These are phyloP conservation scores for Penicillium ochrochloron DNA, from an alignment of 495 filamentous ascomycete genomes.

Conservation along the genomic window DNA sequence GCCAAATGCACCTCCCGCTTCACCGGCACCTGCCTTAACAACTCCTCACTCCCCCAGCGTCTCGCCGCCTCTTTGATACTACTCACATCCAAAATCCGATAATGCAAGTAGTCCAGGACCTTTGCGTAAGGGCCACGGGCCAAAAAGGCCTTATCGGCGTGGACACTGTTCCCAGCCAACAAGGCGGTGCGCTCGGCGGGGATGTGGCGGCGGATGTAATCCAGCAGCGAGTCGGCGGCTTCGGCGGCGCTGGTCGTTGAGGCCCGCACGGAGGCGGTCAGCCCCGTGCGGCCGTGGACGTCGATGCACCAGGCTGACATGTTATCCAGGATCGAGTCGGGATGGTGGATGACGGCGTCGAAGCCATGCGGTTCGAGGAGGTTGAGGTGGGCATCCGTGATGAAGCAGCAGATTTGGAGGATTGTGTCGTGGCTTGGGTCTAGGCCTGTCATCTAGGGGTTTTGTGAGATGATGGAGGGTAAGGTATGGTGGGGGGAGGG, in stretches of 20 bases:
- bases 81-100: constrained; percentile 92
- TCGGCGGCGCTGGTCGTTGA: constrained; percentile 73
- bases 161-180: constrained; percentile 90
- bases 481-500: too few species aligned
- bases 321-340: constrained; percentile 66
- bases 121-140: constrained; percentile 69
- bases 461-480: constrained; percentile 1
- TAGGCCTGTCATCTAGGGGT: constrained; percentile 87
- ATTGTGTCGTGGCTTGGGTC: constrained; percentile 78
- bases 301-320: constrained; percentile 78
- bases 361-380: constrained; percentile 78
- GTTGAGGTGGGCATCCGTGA: constrained; percentile 79
- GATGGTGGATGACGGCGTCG: constrained; percentile 78
- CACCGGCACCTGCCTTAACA: constrained; percentile 62
- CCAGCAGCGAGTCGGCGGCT: constrained; percentile 74
- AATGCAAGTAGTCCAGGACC: constrained; percentile 77
- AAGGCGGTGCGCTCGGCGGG: constrained; percentile 66
- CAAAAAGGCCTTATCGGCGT: constrained; percentile 86
- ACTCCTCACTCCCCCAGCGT: constrained; percentile 71
- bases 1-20: constrained; percentile 85
- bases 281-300: constrained; percentile 70
- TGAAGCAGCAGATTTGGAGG: constrained; percentile 90
- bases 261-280: constrained; percentile 74
- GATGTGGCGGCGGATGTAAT: constrained; percentile 74
- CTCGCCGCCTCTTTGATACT: constrained; percentile 84